These are phyloP conservation scores for Favolaschia claudopus DNA, from an alignment of 768 basidiomycete genomes.

Conservation along the genomic window DNA sequence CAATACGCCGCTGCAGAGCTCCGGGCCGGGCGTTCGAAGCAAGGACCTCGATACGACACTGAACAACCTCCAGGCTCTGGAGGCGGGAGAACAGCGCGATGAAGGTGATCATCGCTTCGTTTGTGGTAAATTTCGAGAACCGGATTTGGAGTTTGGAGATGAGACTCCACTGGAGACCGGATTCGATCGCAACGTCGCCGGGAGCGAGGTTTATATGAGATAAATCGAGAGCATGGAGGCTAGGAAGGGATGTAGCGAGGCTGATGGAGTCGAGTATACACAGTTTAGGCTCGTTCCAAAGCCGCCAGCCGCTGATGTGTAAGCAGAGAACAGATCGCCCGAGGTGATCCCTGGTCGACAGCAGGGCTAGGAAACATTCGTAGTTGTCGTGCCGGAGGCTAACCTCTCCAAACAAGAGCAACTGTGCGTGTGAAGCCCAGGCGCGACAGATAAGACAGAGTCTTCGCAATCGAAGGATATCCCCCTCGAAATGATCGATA, in stretches of 20 bases:
- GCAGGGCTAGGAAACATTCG: background rate
- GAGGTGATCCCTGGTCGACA: background rate
- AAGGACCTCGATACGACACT: background rate
- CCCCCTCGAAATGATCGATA: slow-evolving; percentile 12
- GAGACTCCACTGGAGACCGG: background rate
- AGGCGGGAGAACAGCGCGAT: slow-evolving; percentile 10
- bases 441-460: slow-evolving; percentile 7
- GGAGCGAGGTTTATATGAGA: background rate
- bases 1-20: background rate
- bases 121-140: slow-evolving; percentile 6
- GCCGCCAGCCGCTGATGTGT: background rate
- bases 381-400: background rate
- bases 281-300: background rate
- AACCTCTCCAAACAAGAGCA: slow-evolving; percentile 11
- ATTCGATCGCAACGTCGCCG: too few species aligned
- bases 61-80: slow-evolving; percentile 14
- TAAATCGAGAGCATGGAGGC: slow-evolving; percentile 6
- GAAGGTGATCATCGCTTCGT: slow-evolving; percentile 4
- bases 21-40: background rate
- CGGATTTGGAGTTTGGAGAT: slow-evolving; percentile 7
- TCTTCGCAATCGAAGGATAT: background rate
- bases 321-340: background rate
- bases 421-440: slow-evolving; percentile 19
- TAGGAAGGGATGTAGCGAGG: background rate
- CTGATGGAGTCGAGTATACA: background rate